Percentiles rank a stretch among this genome's conserved stretches.
Evolutionary conservation across 768 basidiomycete genomes (phyloP).

Genomic region (Melanogaster broomeanus): DNA sequence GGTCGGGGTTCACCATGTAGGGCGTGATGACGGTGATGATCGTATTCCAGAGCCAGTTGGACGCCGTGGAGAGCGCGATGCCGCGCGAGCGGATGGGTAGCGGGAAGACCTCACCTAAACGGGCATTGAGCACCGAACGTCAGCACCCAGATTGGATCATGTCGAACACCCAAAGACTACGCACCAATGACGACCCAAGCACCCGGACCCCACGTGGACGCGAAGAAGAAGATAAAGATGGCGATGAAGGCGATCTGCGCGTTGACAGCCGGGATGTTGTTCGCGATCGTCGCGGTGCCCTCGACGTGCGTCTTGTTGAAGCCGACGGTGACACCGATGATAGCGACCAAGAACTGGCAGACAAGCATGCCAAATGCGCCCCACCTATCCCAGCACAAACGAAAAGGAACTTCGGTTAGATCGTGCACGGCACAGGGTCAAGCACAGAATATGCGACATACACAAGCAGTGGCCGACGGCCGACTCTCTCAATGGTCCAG

Average conservation of each 20-base stretch:
- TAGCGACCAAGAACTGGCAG: slow-evolving; percentile 83
- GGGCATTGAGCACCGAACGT: too few relatives aligned
- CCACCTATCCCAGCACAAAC: slow-evolving; percentile 31
- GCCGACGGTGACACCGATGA: slow-evolving; percentile 53
- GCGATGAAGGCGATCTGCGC: slow-evolving; percentile 60
- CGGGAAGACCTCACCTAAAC: slow-evolving; percentile 75
- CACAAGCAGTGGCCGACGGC: slow-evolving; percentile 67
- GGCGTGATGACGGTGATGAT: slow-evolving; percentile 34
- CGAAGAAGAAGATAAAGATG: slow-evolving; percentile 45
- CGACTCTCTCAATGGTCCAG: slow-evolving; percentile 79
- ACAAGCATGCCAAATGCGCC: slow-evolving; percentile 83
- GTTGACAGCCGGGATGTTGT: slow-evolving; percentile 58
- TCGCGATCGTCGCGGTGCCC: slow-evolving; percentile 10
- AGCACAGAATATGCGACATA: slow-evolving; percentile 5
- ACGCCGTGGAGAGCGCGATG: slow-evolving; percentile 74
- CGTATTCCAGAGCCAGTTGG: slow-evolving; percentile 83
- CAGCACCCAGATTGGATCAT: slow-evolving; percentile 39
- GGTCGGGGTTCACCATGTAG: slow-evolving; percentile 46
- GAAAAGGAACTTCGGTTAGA: neutral
- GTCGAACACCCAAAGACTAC: neutral
- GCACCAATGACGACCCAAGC: slow-evolving; percentile 44
- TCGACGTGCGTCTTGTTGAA: slow-evolving; percentile 32
- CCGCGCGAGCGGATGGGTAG: slow-evolving; percentile 81
- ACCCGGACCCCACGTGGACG: slow-evolving; percentile 72
- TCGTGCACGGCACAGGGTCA: too few relatives aligned